Evolutionary conservation across 2,329 filamentous ascomycete genomes (phyloP).

Genomic region (Microdochium paspali): DNA sequence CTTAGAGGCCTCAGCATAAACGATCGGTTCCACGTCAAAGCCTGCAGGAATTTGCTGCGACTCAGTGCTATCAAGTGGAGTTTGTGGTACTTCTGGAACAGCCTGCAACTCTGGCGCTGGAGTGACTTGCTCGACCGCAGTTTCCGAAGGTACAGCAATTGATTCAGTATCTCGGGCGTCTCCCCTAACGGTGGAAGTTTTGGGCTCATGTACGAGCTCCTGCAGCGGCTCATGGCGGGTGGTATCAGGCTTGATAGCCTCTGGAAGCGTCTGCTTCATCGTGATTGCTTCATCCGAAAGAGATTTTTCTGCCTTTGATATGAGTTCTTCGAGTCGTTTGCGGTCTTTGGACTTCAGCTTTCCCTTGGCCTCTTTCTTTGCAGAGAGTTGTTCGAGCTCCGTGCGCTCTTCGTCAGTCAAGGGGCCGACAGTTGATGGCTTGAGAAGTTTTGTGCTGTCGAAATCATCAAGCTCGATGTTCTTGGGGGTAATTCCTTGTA

Average conservation of each 20-base stretch:
- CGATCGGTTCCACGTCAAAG: too few species aligned
- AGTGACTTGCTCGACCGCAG: too few species aligned
- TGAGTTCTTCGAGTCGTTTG: neutral
- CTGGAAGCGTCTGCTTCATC: neutral
- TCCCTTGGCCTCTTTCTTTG: neutral
- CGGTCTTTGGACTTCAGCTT: neutral
- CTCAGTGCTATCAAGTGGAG: too few species aligned
- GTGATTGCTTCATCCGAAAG: neutral
- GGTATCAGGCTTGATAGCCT: too few species aligned
- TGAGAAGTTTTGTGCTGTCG: neutral
- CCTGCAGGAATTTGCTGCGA: too few species aligned
- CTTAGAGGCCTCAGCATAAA: too few species aligned
- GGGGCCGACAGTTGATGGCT: neutral
- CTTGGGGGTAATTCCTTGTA: neutral
- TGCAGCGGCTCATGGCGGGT: neutral
- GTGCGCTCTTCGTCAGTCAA: constrained; percentile 1
- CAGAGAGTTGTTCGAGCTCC: neutral
- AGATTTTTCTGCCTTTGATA: neutral
- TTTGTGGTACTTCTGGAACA: too few species aligned
- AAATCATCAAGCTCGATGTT: neutral
- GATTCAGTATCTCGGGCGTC: neutral
- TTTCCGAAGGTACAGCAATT: neutral
- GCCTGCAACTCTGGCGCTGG: too few species aligned
- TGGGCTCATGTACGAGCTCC: neutral
- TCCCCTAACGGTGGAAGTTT: neutral